Conservation (phyloP, 257 asterid genomes). For the Gentiana straminea region DNA sequence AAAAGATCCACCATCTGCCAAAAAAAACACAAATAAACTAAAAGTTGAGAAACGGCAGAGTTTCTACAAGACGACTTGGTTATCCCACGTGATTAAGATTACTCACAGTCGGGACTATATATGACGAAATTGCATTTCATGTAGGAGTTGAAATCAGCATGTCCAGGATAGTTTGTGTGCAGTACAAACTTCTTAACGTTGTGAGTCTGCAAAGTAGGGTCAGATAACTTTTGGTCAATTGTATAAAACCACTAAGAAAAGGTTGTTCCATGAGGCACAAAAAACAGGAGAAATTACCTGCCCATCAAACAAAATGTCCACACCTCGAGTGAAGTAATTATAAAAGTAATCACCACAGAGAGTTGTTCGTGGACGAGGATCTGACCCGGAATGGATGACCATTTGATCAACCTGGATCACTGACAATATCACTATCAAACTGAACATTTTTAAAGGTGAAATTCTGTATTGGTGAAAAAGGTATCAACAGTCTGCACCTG, state of each 20-base stretch:
- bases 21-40: not conserved
- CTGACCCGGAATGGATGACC: constrained; percentile 79
- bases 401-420: constrained; percentile 65
- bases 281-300: constrained; percentile 30
- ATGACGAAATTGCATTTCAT: constrained; percentile 78
- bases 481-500: constrained; percentile 28
- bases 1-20: constrained; percentile 42
- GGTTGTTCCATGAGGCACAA: not conserved
- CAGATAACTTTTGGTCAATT: not conserved
- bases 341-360: constrained; percentile 78
- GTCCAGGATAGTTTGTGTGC: constrained; percentile 91
- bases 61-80: not conserved
- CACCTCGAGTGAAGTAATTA: constrained; percentile 65
- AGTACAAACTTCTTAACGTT: constrained; percentile 69
- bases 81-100: not conserved
- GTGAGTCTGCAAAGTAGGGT: constrained; percentile 41
- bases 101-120: constrained; percentile 39
- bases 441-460: not conserved
- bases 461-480: not conserved
- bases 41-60: not conserved
- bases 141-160: constrained; percentile 78
- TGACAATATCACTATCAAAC: constrained; percentile 13
- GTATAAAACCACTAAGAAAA: too few species aligned
- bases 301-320: constrained; percentile 74
- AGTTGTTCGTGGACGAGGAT: constrained; percentile 63